phyloP scores from a whole-genome alignment of 2,329 filamentous ascomycete species.

The Pseudogymnoascus sp. region DNA sequence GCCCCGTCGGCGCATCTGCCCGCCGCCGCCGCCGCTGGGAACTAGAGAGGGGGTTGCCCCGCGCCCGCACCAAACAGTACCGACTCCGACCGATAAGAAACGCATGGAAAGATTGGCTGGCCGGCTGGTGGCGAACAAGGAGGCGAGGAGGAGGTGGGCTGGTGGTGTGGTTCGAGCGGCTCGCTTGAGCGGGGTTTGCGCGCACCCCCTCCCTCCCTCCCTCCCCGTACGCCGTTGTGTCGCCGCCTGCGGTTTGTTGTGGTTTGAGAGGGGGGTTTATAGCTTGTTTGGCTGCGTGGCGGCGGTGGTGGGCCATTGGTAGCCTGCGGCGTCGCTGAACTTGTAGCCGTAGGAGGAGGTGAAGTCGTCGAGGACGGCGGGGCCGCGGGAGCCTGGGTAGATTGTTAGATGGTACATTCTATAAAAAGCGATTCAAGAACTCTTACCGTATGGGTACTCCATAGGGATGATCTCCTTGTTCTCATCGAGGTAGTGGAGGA shows the following conservation, averaged over 20 bases:
- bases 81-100: background rate
- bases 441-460: constrained; percentile 94
- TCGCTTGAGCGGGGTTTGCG: background rate
- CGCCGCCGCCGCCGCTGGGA: background rate
- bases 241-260: background rate
- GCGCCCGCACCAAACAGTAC: background rate
- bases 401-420: constrained; percentile 11
- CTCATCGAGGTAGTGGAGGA: constrained; percentile 95
- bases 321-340: constrained; percentile 92
- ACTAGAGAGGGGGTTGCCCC: background rate
- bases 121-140: background rate
- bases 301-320: constrained; percentile 84
- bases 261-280: constrained; percentile 40
- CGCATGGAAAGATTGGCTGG: background rate
- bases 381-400: constrained; percentile 77
- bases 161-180: background rate
- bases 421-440: constrained; percentile 26
- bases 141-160: background rate
- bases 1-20: background rate
- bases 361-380: constrained; percentile 94
- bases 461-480: constrained; percentile 99
- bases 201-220: background rate
- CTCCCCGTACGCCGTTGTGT: background rate
- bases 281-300: constrained; percentile 65
- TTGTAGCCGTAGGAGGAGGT: constrained; percentile 98